Percentiles rank a stretch among this genome's conserved stretches.
These are phyloP conservation scores for Kazachstania sp. DNA, from an alignment of 1,139 yeast species.

Conservation along the genomic window DNA sequence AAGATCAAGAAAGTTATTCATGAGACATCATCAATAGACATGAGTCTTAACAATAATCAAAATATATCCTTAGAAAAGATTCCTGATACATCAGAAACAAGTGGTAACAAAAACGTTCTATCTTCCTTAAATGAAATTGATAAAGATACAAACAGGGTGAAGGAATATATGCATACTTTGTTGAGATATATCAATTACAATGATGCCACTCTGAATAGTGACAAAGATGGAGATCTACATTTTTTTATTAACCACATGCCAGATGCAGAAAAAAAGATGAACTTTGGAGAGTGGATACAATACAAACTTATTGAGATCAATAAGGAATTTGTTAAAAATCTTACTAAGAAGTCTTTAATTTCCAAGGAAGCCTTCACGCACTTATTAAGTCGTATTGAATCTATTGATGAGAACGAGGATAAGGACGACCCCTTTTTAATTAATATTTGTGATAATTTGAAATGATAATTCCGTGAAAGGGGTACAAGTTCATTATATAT, in stretches of 20 bases:
- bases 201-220: conserved; percentile 38
- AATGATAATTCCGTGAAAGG: no score
- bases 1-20: no score
- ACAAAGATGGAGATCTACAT: conserved; percentile 54
- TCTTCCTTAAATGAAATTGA: neutral
- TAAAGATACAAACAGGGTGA: conserved; percentile 13
- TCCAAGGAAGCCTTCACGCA: conserved; percentile 21
- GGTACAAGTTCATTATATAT: no score
- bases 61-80: no score
- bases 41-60: no score
- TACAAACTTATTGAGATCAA: conserved; percentile 38
- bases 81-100: no score
- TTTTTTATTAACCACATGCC: conserved; percentile 63
- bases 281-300: conserved; percentile 60
- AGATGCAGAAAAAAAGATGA: conserved; percentile 56
- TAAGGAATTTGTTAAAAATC: conserved; percentile 37
- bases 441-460: neutral
- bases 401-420: conserved; percentile 14
- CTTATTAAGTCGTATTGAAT: conserved; percentile 8
- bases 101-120: neutral
- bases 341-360: conserved; percentile 36
- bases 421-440: conserved; percentile 15
- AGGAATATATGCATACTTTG: conserved; percentile 21
- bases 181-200: conserved; percentile 22
- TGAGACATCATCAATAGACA: no score